Percentiles rank a stretch among this genome's conserved stretches.
Conservation (phyloP, 177 flowering plant genomes). For the Vitis hybrid region DNA sequence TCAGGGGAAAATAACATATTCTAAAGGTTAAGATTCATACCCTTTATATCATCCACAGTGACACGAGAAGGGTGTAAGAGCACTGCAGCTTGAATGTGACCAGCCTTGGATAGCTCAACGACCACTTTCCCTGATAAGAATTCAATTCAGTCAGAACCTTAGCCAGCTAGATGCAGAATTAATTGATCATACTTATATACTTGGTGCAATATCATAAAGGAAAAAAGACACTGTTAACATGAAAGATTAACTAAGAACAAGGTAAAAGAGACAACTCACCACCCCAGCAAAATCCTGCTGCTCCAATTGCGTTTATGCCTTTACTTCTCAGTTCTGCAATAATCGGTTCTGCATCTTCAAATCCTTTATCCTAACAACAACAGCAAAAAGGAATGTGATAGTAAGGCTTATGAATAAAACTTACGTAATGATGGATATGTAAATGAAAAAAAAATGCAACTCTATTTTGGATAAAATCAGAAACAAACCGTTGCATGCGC, state of each 20-base stretch:
- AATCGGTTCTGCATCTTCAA: conserved; percentile 65
- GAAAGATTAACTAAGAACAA: not conserved
- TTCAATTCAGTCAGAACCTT: no score
- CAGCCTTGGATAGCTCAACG: conserved; percentile 39
- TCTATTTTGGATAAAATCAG: not conserved
- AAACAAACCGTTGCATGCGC: conserved; percentile 56
- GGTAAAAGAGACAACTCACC: conserved; percentile 42
- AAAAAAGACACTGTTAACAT: conserved; percentile 7
- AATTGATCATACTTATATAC: no score
- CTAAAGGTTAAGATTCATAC: conserved; percentile 22
- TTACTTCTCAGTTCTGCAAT: conserved; percentile 50
- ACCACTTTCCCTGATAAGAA: conserved; percentile 55
- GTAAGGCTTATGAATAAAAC: no score
- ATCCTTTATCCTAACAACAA: conserved; percentile 58
- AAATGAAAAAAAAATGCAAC: no score
- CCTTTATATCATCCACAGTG: conserved; percentile 54
- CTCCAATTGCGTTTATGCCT: conserved; percentile 61
- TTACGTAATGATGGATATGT: no score
- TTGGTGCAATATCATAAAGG: no score
- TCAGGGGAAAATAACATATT: no score
- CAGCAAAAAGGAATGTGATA: not conserved
- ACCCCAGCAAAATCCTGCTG: conserved; percentile 89
- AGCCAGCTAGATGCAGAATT: no score
- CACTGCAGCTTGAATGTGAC: conserved; percentile 52
- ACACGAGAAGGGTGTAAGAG: conserved; percentile 56